phyloP scores from a whole-genome alignment of 495 filamentous ascomycete genomes.

The Talaromyces trachyspermus region DNA sequence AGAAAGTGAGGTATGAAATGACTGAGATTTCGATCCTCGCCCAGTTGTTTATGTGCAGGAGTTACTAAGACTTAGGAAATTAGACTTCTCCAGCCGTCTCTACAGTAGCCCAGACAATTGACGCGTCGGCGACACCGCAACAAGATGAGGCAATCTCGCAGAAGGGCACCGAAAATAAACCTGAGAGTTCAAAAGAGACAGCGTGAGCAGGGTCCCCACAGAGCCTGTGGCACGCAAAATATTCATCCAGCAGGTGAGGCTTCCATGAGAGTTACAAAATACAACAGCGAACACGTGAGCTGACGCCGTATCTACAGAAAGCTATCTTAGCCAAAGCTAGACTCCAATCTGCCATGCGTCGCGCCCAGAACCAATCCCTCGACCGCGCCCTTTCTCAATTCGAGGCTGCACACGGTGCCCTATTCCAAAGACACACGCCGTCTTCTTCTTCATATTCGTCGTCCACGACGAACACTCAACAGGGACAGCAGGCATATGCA shows the following conservation, averaged over 20 bases:
- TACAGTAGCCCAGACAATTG: neutral
- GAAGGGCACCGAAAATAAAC: neutral
- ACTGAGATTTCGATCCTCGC: neutral
- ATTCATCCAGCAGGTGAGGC: constrained; percentile 38
- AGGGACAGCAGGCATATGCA: constrained; percentile 1
- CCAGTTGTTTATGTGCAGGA: neutral
- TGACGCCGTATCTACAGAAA: constrained; percentile 29
- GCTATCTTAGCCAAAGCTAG: constrained; percentile 34
- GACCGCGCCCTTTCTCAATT: constrained; percentile 39
- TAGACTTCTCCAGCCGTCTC: neutral
- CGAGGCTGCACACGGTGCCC: constrained; percentile 38
- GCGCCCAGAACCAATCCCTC: constrained; percentile 32
- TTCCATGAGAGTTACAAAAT: no score
- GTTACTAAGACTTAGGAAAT: neutral
- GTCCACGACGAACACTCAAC: constrained; percentile 16
- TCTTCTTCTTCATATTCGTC: constrained; percentile 13
- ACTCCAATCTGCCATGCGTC: constrained; percentile 39
- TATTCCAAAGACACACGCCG: constrained; percentile 23
- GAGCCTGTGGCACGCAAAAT: constrained; percentile 33
- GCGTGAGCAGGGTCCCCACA: constrained; percentile 18
- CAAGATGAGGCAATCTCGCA: neutral
- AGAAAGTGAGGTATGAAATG: neutral
- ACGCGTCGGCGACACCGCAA: neutral
- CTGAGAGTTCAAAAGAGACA: neutral
- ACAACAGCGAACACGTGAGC: neutral